These are phyloP conservation scores for Flaveria floridana DNA, from an alignment of 140 eudicot genomes.

Conservation along the genomic window DNA sequence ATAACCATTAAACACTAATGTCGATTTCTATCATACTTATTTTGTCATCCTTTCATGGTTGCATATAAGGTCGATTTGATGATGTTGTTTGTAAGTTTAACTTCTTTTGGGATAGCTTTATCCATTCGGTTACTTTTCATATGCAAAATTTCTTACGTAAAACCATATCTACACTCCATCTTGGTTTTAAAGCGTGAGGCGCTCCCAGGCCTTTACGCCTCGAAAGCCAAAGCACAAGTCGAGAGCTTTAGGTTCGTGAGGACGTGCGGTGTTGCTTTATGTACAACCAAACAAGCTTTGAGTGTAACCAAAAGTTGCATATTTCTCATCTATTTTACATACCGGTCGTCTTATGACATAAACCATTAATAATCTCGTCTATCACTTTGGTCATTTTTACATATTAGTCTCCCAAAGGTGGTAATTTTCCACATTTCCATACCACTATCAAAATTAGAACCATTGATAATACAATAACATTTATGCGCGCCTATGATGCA, in stretches of 20 bases:
- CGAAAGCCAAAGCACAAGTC: not conserved
- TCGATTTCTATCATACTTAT: not conserved
- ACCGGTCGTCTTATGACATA: not conserved
- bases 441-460: not conserved
- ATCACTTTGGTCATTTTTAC: not conserved
- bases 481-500: no score
- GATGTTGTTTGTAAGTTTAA: not conserved
- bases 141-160: not conserved
- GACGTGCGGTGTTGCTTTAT: not conserved
- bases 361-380: not conserved
- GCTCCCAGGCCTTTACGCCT: not conserved
- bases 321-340: not conserved
- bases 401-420: not conserved
- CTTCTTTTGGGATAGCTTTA: not conserved
- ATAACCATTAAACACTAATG: not conserved
- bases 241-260: not conserved
- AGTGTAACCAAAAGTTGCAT: not conserved
- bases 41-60: not conserved
- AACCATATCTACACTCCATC: not conserved
- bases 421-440: not conserved
- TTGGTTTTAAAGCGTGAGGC: not conserved
- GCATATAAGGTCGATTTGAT: not conserved
- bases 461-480: no score
- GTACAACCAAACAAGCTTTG: not conserved
- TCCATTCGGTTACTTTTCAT: not conserved